phyloP scores from a whole-genome alignment of 192 early-diverging fungal species.

The Podila minutissima region DNA sequence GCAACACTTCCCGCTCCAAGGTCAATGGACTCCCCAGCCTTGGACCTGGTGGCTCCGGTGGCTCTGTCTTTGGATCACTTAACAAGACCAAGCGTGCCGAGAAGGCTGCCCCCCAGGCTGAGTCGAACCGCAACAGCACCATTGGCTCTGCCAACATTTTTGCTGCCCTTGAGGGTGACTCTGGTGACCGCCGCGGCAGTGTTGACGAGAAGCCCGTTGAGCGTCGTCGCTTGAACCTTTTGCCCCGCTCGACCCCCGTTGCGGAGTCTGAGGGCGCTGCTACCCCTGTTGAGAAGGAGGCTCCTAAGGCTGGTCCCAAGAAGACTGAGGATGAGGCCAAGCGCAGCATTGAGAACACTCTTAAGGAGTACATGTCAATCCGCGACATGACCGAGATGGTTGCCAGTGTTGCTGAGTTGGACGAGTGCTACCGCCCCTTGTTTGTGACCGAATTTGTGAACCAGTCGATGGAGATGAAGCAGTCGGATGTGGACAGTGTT shows the following conservation, averaged over 20 bases:
- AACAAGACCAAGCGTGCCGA: slow-evolving; percentile 56
- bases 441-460: slow-evolving; percentile 43
- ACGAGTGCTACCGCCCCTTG: slow-evolving; percentile 28
- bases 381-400: slow-evolving; percentile 69
- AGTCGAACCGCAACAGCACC: slow-evolving; percentile 53
- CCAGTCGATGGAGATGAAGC: slow-evolving; percentile 61
- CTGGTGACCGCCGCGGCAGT: slow-evolving; percentile 25
- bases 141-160: slow-evolving; percentile 55
- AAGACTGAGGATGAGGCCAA: slow-evolving; percentile 55
- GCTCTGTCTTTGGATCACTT: slow-evolving; percentile 60
- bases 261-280: slow-evolving; percentile 27
- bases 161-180: slow-evolving; percentile 45
- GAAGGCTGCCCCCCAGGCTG: slow-evolving; percentile 50
- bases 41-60: slow-evolving; percentile 66
- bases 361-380: slow-evolving; percentile 71
- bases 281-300: slow-evolving; percentile 12
- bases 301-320: slow-evolving; percentile 38
- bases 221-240: slow-evolving; percentile 38
- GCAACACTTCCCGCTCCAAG: slow-evolving; percentile 71
- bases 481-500: slow-evolving; percentile 64
- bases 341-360: slow-evolving; percentile 58
- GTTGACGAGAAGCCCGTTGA: slow-evolving; percentile 52
- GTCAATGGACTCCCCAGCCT: slow-evolving; percentile 54
- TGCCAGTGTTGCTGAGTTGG: slow-evolving; percentile 71
- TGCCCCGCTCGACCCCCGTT: slow-evolving; percentile 39